Evolutionary conservation across 768 basidiomycete species (phyloP).

Genomic region (Naganishia friedmannii): DNA sequence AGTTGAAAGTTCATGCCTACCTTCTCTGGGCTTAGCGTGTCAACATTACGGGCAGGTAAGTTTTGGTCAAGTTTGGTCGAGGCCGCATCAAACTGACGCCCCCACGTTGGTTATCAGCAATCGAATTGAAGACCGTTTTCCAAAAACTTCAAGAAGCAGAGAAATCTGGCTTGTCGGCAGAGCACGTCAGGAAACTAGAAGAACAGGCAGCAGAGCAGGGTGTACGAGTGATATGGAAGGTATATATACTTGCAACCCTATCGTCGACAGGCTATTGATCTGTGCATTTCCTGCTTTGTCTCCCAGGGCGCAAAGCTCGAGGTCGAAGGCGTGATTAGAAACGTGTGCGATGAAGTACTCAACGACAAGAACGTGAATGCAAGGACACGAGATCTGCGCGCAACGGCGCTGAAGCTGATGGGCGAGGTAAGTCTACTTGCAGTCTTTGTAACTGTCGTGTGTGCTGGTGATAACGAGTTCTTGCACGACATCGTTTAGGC

Average conservation of each 20-base stretch:
- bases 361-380: constrained; percentile 42
- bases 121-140: constrained; percentile 53
- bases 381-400: constrained; percentile 48
- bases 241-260: constrained; percentile 19
- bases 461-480: too few species aligned
- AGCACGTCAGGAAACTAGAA: constrained; percentile 50
- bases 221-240: constrained; percentile 52
- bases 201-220: constrained; percentile 52
- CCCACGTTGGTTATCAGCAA: constrained; percentile 26
- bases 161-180: constrained; percentile 48
- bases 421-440: constrained; percentile 46
- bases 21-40: constrained; percentile 36
- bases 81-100: neutral
- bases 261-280: neutral
- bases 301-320: constrained; percentile 51
- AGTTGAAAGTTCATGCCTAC: neutral
- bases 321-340: constrained; percentile 50
- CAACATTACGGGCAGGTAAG: constrained; percentile 46
- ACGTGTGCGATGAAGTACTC: constrained; percentile 50
- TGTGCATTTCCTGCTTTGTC: neutral
- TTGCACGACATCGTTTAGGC: constrained; percentile 39
- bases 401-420: constrained; percentile 47
- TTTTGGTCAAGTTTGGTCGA: neutral
- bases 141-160: constrained; percentile 51
- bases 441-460: too few species aligned